These are phyloP conservation scores for Amauroascus verrucosus DNA, from an alignment of 2,329 filamentous ascomycete genomes.

Conservation along the genomic window DNA sequence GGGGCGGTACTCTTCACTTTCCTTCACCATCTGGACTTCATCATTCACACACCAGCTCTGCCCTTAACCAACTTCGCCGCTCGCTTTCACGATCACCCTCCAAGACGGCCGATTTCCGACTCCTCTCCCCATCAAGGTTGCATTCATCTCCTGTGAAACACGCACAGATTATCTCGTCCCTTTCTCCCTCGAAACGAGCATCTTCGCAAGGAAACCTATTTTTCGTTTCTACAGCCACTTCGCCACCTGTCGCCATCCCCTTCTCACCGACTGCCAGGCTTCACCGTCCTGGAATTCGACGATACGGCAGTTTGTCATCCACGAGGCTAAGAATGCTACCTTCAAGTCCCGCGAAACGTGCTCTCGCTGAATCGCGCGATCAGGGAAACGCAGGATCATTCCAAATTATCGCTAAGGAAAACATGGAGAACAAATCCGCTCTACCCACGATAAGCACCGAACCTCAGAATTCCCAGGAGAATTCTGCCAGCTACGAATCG, in stretches of 20 bases:
- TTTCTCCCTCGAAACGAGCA: slow-evolving; percentile 49
- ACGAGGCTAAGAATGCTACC: slow-evolving; percentile 58
- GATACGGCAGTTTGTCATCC: slow-evolving; percentile 26
- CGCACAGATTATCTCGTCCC: slow-evolving; percentile 40
- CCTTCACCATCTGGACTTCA: slow-evolving; percentile 76
- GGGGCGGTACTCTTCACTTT: slow-evolving; percentile 70
- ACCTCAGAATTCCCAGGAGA: slow-evolving; percentile 8
- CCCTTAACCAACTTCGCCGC: slow-evolving; percentile 71
- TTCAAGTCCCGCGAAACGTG: slow-evolving; percentile 71
- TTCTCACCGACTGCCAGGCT: slow-evolving; percentile 58
- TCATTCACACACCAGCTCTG: slow-evolving; percentile 70
- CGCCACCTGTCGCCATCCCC: slow-evolving; percentile 51
- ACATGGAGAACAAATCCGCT: slow-evolving; percentile 4
- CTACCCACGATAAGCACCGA: slow-evolving; percentile 7
- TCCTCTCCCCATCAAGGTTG: slow-evolving; percentile 45
- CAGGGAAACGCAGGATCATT: slow-evolving; percentile 56
- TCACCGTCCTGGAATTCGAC: slow-evolving; percentile 35
- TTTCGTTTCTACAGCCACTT: slow-evolving; percentile 36
- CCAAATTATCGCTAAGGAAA: slow-evolving; percentile 24
- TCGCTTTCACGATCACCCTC: slow-evolving; percentile 91
- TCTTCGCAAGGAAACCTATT: slow-evolving; percentile 44
- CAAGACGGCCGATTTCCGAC: slow-evolving; percentile 59
- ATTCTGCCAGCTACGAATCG: not conserved
- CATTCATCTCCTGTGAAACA: slow-evolving; percentile 43
- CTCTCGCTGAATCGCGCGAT: slow-evolving; percentile 59